Evolutionary conservation across 352 stramenopile genomes (phyloP).

Genomic region (Blastocystis sp.): DNA sequence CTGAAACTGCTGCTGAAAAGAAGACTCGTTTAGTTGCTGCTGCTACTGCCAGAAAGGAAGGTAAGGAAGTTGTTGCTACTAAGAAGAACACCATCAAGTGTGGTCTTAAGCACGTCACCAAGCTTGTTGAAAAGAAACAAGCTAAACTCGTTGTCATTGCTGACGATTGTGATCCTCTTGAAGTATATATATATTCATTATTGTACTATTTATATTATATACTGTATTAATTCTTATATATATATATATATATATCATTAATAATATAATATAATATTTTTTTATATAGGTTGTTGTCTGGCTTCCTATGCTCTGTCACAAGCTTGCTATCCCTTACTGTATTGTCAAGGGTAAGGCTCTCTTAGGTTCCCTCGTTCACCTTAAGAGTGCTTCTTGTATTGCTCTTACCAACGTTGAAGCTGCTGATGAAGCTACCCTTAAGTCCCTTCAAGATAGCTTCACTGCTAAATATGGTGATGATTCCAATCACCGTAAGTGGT

Average conservation of each 20-base stretch:
- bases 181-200: constrained; percentile 43
- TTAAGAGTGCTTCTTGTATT: constrained; percentile 85
- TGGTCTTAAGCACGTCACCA: constrained; percentile 95
- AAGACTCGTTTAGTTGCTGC: constrained; percentile 81
- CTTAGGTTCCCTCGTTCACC: constrained; percentile 87
- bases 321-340: constrained; percentile 95
- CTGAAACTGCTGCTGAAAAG: constrained; percentile 89
- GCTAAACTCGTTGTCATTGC: constrained; percentile 94
- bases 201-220: too few species aligned
- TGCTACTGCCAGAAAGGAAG: constrained; percentile 70
- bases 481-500: constrained; percentile 73
- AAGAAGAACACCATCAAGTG: constrained; percentile 82
- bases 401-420: constrained; percentile 82
- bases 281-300: constrained; percentile 42
- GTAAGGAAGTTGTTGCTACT: constrained; percentile 42
- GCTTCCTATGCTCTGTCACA: constrained; percentile 54
- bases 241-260: too few species aligned
- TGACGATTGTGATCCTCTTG: constrained; percentile 91
- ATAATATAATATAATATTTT: too few species aligned
- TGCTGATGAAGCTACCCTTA: constrained; percentile 84
- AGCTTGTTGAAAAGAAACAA: constrained; percentile 96
- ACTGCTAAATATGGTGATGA: constrained; percentile 92
- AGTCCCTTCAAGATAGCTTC: constrained; percentile 70
- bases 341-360: constrained; percentile 97
- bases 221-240: too few species aligned